These are phyloP conservation scores for Fusarium agapanthi DNA, from an alignment of 2,329 filamentous ascomycete genomes.

Conservation along the genomic window DNA sequence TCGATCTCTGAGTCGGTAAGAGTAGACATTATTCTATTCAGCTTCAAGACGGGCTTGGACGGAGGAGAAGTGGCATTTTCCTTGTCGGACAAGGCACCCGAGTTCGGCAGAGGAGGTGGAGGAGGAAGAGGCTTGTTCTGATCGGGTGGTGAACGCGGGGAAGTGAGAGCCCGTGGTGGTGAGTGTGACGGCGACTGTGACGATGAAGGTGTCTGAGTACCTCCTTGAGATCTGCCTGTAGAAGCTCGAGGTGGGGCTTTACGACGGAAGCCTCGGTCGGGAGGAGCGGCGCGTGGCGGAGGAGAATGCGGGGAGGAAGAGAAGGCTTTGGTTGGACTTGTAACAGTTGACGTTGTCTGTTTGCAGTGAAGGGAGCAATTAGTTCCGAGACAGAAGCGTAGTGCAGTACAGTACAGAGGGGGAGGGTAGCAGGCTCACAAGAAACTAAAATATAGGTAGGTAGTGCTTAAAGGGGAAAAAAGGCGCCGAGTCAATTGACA, in stretches of 20 bases:
- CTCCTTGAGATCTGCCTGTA: constrained; percentile 20
- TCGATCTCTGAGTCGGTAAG: constrained; percentile 69
- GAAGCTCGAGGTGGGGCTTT: constrained; percentile 34
- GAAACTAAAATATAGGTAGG: neutral
- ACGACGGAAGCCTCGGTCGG: constrained; percentile 39
- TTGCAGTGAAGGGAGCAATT: constrained; percentile 18
- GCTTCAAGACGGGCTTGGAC: constrained; percentile 57
- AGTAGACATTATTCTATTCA: constrained; percentile 67
- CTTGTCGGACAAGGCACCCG: constrained; percentile 47
- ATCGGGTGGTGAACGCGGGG: constrained; percentile 54
- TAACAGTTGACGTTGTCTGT: constrained; percentile 4
- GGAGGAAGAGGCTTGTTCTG: constrained; percentile 67
- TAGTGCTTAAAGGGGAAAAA: neutral
- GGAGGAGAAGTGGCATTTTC: constrained; percentile 40
- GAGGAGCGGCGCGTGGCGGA: constrained; percentile 38
- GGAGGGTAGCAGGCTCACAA: neutral
- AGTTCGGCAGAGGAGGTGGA: constrained; percentile 58
- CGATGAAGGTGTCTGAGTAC: constrained; percentile 30
- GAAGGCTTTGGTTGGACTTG: neutral
- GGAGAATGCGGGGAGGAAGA: constrained; percentile 39
- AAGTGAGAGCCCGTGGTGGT: constrained; percentile 36
- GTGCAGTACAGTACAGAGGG: neutral
- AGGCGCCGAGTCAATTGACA: constrained; percentile 12
- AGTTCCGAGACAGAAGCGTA: constrained; percentile 1
- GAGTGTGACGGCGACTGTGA: constrained; percentile 40